These are phyloP conservation scores for Paramecium sexaurelia DNA, from an alignment of 73 alveolate species.

Conservation along the genomic window DNA sequence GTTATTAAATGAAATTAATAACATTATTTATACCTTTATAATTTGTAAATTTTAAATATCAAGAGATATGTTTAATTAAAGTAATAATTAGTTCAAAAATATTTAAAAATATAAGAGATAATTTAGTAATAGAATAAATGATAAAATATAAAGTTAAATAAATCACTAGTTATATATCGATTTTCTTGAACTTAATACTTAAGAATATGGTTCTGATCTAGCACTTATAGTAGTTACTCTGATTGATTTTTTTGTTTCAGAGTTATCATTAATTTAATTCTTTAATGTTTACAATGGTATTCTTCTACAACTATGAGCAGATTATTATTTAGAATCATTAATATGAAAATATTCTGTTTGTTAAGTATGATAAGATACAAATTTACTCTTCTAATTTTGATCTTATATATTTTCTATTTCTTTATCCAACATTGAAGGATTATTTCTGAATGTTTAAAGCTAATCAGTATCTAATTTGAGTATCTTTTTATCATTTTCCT, in stretches of 20 bases:
- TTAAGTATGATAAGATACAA: not conserved
- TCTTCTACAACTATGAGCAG: not conserved
- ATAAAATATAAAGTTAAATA: not conserved
- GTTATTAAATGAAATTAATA: no score
- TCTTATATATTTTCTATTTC: not conserved
- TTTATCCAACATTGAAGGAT: not conserved
- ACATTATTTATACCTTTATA: no score
- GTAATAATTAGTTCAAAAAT: no score
- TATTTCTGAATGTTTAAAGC: not conserved
- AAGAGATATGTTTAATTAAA: no score
- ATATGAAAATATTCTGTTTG: not conserved
- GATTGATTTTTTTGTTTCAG: not conserved
- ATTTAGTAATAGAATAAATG: no score
- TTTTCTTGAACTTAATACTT: slow-evolving; percentile 9
- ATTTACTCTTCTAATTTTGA: not conserved
- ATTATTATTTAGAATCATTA: not conserved
- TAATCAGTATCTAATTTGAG: not conserved
- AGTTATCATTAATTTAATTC: not conserved
- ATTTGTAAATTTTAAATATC: no score
- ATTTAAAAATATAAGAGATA: no score
- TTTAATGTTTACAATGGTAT: not conserved
- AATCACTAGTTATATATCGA: not conserved
- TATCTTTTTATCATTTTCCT: not conserved
- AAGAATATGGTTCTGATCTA: slow-evolving; percentile 17
- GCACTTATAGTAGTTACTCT: not conserved